A percentile compares a stretch with the other conserved stretches of the same genome.
phyloP scores from a whole-genome alignment of 2,329 filamentous ascomycete genomes.

The Trichophyton simii region DNA sequence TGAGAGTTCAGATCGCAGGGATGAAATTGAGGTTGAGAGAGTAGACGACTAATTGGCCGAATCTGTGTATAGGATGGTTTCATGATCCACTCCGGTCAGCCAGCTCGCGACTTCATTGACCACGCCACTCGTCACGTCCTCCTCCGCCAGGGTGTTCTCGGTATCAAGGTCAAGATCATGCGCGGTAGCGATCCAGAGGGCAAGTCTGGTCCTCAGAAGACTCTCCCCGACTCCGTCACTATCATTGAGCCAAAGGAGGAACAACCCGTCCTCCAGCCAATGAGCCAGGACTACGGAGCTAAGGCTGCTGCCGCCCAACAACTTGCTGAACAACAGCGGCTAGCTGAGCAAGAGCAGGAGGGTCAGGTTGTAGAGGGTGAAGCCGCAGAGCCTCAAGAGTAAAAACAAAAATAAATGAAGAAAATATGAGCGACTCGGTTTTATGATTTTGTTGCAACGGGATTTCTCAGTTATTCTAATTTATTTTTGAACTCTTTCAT shows the following conservation, averaged over 20 bases:
- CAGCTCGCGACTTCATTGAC: conserved; percentile 99
- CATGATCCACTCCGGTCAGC: conserved; percentile 99
- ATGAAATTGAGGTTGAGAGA: background rate
- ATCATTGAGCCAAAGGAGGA: conserved; percentile 99
- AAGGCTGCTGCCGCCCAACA: conserved; percentile 61
- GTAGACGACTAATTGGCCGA: background rate
- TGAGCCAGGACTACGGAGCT: conserved; percentile 96
- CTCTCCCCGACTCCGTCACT: conserved; percentile 94
- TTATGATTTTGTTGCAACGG: conserved; percentile 1
- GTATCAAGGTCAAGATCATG: conserved; percentile 99
- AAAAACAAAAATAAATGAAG: conserved; percentile 21
- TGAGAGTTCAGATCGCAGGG: background rate
- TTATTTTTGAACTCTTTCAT: conserved; percentile 1
- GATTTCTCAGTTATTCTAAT: conserved; percentile 1
- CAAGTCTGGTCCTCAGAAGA: conserved; percentile 96
- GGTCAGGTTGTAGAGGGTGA: conserved; percentile 16
- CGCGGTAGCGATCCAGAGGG: conserved; percentile 97
- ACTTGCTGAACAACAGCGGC: conserved; percentile 42
- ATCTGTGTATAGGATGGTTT: conserved; percentile 61
- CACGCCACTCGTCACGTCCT: conserved; percentile 96
- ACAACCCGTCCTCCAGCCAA: conserved; percentile 83
- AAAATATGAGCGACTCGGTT: conserved; percentile 2
- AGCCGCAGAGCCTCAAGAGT: conserved; percentile 37
- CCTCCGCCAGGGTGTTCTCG: conserved; percentile 97
- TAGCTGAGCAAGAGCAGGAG: conserved; percentile 41